A percentile compares a stretch with the other conserved stretches of the same genome.
These are phyloP conservation scores for Agaricus subrufescens DNA, from an alignment of 768 basidiomycete genomes.

Conservation along the genomic window DNA sequence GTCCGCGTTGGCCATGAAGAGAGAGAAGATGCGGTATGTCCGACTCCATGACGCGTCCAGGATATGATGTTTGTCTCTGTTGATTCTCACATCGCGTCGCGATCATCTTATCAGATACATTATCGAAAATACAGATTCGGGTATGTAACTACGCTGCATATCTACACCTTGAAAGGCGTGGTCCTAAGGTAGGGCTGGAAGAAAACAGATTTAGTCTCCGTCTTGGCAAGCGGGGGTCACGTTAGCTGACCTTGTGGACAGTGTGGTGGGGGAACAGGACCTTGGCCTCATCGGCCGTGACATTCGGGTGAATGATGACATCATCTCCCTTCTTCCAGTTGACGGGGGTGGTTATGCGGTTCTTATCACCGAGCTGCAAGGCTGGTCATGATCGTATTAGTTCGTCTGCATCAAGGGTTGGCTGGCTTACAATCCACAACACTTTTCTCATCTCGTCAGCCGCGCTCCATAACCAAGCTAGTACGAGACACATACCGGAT, in stretches of 20 bases:
- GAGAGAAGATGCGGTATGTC: slow-evolving; percentile 17
- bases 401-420: slow-evolving; percentile 1
- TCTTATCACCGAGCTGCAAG: slow-evolving; percentile 86
- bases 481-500: slow-evolving; percentile 31
- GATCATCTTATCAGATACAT: too few relatives aligned
- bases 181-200: slow-evolving; percentile 83
- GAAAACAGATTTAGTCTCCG: slow-evolving; percentile 1
- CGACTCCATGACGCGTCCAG: slow-evolving; percentile 14
- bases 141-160: slow-evolving; percentile 1
- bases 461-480: not conserved
- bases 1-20: slow-evolving; percentile 73
- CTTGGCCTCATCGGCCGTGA: slow-evolving; percentile 86
- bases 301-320: slow-evolving; percentile 87
- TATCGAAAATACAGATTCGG: slow-evolving; percentile 3
- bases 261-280: slow-evolving; percentile 83
- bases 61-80: slow-evolving; percentile 13
- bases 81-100: not conserved
- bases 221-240: not conserved
- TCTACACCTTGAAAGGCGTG: slow-evolving; percentile 47
- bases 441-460: slow-evolving; percentile 22
- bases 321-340: slow-evolving; percentile 95
- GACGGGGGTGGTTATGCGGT: slow-evolving; percentile 83
- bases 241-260: slow-evolving; percentile 62
- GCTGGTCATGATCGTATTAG: slow-evolving; percentile 32
- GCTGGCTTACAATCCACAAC: slow-evolving; percentile 67